Base-by-base conservation (phyloP, 192 early-diverging fungal species). In the Backusella morwellensis region DNA sequence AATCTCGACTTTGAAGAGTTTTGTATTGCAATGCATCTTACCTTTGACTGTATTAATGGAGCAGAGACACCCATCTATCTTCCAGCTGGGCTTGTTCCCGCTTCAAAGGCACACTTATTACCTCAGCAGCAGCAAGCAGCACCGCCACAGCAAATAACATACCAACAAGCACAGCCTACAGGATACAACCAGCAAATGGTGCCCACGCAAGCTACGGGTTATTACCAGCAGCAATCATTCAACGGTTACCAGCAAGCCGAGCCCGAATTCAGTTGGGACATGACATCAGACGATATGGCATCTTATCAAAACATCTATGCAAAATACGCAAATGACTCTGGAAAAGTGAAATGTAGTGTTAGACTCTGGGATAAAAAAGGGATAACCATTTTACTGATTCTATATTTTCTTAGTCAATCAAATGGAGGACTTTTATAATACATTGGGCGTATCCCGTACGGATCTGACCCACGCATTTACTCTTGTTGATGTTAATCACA, bases 1-100 rank as follows among this genome's bases (percentile, higher is more conserved):
- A 86, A 88, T 36, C 87, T 95, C 70, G 94, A 95, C 78, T 90
- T 94, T 80, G 94, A 95, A 77, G 94, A 95, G 82, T 95, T 94
- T 80, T 90, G 91, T 79, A 81, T 95, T 70, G 93, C 94, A 11
- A 87, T 92, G 78, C 92, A 90, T 78, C 84, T 95, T 34, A 89
- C 92, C 6, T 94, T 93, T 74, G 88, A 87, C 17, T 78, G 91
- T 23, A 86, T 93, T 67, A 85, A 88, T 74, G 84, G 85, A n/a
- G 9, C 78, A 40, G 83, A 87, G 17, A 79, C 91, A 17, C 94
- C 94, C 7, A 74, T 80, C 12, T 77, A 80, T 17, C 85, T 95
- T 34, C 94, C 94, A 54, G 82, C 85, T 32, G 81, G 85, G 34
- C 73, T 95, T 70, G 88, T 95, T 32, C 94, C 94, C 6, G 83